These are phyloP conservation scores for Pestalotiopsis sp. DNA, from an alignment of 2,329 filamentous ascomycete species.

Conservation along the genomic window DNA sequence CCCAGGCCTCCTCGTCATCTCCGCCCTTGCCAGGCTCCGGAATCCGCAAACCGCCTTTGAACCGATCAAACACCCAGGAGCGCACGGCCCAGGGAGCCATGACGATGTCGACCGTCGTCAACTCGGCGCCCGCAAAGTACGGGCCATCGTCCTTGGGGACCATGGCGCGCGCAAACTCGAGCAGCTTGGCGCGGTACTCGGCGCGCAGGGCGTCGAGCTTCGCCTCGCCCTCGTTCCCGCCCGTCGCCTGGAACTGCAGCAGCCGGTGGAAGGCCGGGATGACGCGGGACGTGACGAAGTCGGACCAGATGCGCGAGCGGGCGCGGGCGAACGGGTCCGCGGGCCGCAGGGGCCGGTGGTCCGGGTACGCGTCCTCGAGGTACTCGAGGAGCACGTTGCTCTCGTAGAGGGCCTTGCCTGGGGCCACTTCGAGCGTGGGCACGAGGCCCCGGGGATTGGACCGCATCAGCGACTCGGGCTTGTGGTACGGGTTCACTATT, in stretches of 20 bases:
- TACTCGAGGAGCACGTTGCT: slow-evolving; percentile 61
- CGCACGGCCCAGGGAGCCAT: slow-evolving; percentile 58
- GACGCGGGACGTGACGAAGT: slow-evolving; percentile 58
- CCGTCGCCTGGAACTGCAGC: slow-evolving; percentile 28
- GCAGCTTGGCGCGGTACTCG: slow-evolving; percentile 53
- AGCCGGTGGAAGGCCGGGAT: slow-evolving; percentile 56
- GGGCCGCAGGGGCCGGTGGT: slow-evolving; percentile 45
- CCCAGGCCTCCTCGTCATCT: slow-evolving; percentile 52
- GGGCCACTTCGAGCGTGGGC: slow-evolving; percentile 47
- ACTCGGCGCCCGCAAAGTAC: slow-evolving; percentile 53
- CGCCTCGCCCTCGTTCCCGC: slow-evolving; percentile 16
- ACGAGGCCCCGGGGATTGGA: slow-evolving; percentile 63
- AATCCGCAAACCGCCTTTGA: slow-evolving; percentile 56
- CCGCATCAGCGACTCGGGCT: slow-evolving; percentile 52
- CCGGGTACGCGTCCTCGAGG: slow-evolving; percentile 60
- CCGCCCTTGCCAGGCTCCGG: slow-evolving; percentile 49
- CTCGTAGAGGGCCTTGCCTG: slow-evolving; percentile 55
- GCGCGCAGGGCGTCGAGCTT: slow-evolving; percentile 39
- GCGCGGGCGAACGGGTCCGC: slow-evolving; percentile 54
- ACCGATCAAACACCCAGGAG: slow-evolving; percentile 62
- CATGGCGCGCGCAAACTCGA: slow-evolving; percentile 54
- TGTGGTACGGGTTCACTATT: slow-evolving; percentile 60
- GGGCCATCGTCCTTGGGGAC: slow-evolving; percentile 49
- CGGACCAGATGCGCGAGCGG: slow-evolving; percentile 57
- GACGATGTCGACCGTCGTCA: slow-evolving; percentile 55